Percentiles rank a stretch among this genome's conserved stretches.
These are phyloP conservation scores for Sporothrix pseudoabietina DNA, from an alignment of 2,329 filamentous ascomycete species.

Conservation along the genomic window DNA sequence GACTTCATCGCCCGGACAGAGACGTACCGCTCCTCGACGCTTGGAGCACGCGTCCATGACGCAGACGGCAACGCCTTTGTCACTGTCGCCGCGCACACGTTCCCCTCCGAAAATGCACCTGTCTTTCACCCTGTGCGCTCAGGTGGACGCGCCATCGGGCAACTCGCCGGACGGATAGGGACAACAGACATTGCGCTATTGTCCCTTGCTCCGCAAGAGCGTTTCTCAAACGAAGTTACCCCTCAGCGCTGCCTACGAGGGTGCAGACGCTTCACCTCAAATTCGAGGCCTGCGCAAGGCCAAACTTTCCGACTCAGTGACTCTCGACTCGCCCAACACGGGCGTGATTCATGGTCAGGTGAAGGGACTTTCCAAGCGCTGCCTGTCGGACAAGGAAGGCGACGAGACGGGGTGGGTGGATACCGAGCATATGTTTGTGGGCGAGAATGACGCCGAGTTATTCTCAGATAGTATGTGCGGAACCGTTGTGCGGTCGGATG, in stretches of 20 bases:
- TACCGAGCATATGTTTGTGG: neutral
- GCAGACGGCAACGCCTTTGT: neutral
- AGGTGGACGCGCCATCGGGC: neutral
- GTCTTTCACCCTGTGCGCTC: conserved; percentile 4
- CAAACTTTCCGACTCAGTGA: neutral
- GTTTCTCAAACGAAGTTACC: neutral
- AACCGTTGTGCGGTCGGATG: neutral
- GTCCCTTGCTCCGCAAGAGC: neutral
- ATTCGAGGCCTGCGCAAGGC: neutral
- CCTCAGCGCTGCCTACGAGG: neutral
- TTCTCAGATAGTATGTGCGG: neutral
- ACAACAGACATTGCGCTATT: neutral
- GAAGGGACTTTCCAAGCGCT: neutral
- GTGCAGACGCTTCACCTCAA: neutral
- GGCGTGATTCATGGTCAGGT: neutral
- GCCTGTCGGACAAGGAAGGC: neutral
- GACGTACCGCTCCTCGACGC: neutral
- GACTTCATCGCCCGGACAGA: neutral
- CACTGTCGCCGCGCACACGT: conserved; percentile 4
- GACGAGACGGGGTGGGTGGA: neutral
- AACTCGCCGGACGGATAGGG: neutral
- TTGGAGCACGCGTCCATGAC: neutral
- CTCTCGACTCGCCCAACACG: neutral
- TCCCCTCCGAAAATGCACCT: neutral
- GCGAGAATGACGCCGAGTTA: neutral